A percentile compares a stretch with the other conserved stretches of the same genome.
phyloP scores from a whole-genome alignment of 192 early-diverging fungal species.

The Coemansia sp. region DNA sequence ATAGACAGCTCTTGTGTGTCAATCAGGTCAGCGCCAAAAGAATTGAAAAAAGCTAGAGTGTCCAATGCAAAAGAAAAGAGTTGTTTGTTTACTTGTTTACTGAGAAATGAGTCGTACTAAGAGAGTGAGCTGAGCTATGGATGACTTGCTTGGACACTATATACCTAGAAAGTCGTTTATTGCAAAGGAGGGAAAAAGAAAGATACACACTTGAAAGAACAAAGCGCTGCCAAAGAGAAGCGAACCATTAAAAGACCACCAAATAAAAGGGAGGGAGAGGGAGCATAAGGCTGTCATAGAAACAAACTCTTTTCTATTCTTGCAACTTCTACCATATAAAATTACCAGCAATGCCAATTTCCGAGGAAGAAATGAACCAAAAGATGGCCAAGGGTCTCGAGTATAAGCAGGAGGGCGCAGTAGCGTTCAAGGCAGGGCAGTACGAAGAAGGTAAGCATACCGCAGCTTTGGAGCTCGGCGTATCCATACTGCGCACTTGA shows the following conservation, averaged over 20 bases:
- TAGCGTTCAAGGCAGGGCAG: constrained; percentile 28
- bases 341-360: background rate
- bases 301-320: too few species aligned
- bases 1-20: constrained; percentile 1
- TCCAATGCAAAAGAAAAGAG: background rate
- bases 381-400: constrained; percentile 34
- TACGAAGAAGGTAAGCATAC: constrained; percentile 21
- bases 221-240: background rate
- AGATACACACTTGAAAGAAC: background rate
- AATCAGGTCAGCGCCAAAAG: too few species aligned
- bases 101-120: background rate
- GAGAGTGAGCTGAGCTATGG: constrained; percentile 7
- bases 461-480: background rate
- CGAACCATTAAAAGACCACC: background rate
- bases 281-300: too few species aligned
- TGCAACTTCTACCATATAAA: too few species aligned
- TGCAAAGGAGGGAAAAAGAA: background rate
- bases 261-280: too few species aligned
- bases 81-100: constrained; percentile 4
- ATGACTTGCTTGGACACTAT: background rate
- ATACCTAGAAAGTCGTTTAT: background rate
- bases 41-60: background rate
- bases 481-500: background rate
- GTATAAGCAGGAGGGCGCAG: constrained; percentile 34
- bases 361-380: constrained; percentile 9